A percentile compares a stretch with the other conserved stretches of the same genome.
phyloP scores from a whole-genome alignment of 2,329 filamentous ascomycete genomes.

The Fonsecaea monophora region DNA sequence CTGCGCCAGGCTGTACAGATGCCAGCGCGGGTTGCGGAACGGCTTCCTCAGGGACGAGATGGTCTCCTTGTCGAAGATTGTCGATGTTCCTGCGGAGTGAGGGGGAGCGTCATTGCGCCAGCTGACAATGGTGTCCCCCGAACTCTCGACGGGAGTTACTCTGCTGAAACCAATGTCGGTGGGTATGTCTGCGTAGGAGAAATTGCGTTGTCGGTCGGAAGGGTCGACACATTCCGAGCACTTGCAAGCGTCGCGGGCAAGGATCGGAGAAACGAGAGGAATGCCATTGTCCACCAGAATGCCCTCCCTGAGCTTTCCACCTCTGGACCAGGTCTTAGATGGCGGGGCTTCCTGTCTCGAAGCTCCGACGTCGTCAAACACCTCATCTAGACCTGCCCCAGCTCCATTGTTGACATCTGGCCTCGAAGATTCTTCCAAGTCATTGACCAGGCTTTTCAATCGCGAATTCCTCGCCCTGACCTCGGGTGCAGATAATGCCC shows the following conservation, averaged over 20 bases:
- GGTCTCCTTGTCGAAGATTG: constrained; percentile 23
- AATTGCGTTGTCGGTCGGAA: constrained; percentile 68
- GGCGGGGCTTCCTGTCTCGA: not conserved
- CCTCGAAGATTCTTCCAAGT: not conserved
- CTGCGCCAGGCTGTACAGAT: constrained; percentile 48
- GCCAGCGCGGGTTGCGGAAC: constrained; percentile 37
- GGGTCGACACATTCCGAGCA: constrained; percentile 62
- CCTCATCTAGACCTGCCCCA: not conserved
- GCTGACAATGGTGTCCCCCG: constrained; percentile 61
- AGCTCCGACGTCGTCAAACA: not conserved
- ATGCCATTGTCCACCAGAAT: constrained; percentile 19
- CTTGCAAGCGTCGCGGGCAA: constrained; percentile 62
- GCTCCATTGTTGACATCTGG: not conserved
- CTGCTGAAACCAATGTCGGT: constrained; percentile 51
- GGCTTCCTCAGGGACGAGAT: constrained; percentile 22
- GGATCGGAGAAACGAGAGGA: constrained; percentile 31
- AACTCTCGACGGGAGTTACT: constrained; percentile 47
- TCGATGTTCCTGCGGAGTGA: constrained; percentile 40
- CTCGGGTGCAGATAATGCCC: constrained; percentile 5
- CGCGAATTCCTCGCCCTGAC: constrained; percentile 3
- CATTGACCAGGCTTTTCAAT: not conserved
- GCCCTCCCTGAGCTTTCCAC: constrained; percentile 17
- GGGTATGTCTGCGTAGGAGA: constrained; percentile 70
- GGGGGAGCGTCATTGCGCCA: constrained; percentile 66
- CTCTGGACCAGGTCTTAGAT: not conserved